Evolutionary conservation across 352 stramenopile genomes (phyloP).

Genomic region (Nothophytophthora sp.): DNA sequence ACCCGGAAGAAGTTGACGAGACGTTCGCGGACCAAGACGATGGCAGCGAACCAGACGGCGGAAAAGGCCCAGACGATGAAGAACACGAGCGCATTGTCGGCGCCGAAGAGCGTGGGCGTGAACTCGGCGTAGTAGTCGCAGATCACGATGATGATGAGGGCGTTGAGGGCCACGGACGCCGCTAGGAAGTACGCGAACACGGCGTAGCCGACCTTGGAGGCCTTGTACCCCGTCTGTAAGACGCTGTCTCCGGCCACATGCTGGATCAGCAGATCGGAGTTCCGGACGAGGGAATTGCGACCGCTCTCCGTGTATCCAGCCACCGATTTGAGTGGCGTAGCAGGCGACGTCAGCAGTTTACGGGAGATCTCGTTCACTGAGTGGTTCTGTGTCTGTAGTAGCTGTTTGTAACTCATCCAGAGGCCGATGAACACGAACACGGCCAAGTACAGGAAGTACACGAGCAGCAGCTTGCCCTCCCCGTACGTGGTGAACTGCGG

Average conservation of each 20-base stretch:
- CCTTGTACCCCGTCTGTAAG: slow-evolving; percentile 1
- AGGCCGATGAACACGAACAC: slow-evolving; percentile 10
- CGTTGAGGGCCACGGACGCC: slow-evolving; percentile 40
- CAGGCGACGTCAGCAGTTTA: slow-evolving; percentile 8
- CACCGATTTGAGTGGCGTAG: slow-evolving; percentile 9
- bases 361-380: slow-evolving; percentile 8
- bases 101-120: slow-evolving; percentile 24
- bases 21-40: slow-evolving; percentile 14
- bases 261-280: slow-evolving; percentile 1
- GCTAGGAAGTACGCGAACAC: slow-evolving; percentile 46
- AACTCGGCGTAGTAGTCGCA: slow-evolving; percentile 52
- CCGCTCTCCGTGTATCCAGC: background rate
- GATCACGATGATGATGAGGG: slow-evolving; percentile 48
- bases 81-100: slow-evolving; percentile 23
- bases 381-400: background rate
- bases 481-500: slow-evolving; percentile 13
- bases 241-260: background rate
- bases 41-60: slow-evolving; percentile 21
- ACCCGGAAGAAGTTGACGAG: slow-evolving; percentile 38
- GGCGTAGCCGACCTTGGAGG: slow-evolving; percentile 5
- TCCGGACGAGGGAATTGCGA: background rate
- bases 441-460: slow-evolving; percentile 9
- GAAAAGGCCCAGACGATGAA: slow-evolving; percentile 29
- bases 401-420: slow-evolving; percentile 6
- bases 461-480: slow-evolving; percentile 2